Conservation (phyloP, 805 yeast genomes). For the Dipodascus geniculatus region DNA sequence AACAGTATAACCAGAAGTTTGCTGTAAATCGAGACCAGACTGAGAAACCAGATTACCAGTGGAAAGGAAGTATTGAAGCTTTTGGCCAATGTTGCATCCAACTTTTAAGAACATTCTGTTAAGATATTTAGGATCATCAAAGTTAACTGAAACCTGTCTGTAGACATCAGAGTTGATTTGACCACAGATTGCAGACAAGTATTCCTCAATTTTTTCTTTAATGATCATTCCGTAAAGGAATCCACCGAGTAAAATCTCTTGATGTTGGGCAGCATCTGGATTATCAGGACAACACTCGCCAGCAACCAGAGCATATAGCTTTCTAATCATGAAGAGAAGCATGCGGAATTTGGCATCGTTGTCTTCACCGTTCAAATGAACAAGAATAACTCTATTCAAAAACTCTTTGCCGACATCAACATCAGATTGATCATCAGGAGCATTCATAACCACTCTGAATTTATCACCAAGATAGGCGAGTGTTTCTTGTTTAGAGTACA, state of each 20-base stretch:
- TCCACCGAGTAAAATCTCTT: constrained; percentile 91
- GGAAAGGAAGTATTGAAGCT: constrained; percentile 84
- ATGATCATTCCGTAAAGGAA: constrained; percentile 93
- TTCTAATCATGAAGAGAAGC: constrained; percentile 89
- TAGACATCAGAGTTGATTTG: constrained; percentile 73
- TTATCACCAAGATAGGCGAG: constrained; percentile 91
- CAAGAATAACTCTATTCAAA: constrained; percentile 72
- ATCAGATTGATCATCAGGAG: constrained; percentile 79
- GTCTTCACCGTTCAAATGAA: constrained; percentile 50
- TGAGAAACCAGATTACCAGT: constrained; percentile 97
- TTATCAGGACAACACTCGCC: constrained; percentile 96
- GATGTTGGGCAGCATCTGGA: constrained; percentile 99
- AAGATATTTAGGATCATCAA: constrained; percentile 76
- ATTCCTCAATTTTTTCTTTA: constrained; percentile 94
- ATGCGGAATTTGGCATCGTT: constrained; percentile 74
- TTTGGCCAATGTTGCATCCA: constrained; percentile 90
- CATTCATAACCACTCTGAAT: constrained; percentile 86
- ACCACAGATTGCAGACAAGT: constrained; percentile 55
- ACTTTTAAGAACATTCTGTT: constrained; percentile 63
- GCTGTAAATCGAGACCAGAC: constrained; percentile 95
- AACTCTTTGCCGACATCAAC: constrained; percentile 84
- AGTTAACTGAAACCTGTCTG: constrained; percentile 70
- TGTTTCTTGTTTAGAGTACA: constrained; percentile 77
- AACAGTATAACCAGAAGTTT: constrained; percentile 95
- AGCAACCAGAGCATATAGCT: constrained; percentile 86